These are phyloP conservation scores for Daedalea quercina DNA, from an alignment of 768 basidiomycete species.

Conservation along the genomic window DNA sequence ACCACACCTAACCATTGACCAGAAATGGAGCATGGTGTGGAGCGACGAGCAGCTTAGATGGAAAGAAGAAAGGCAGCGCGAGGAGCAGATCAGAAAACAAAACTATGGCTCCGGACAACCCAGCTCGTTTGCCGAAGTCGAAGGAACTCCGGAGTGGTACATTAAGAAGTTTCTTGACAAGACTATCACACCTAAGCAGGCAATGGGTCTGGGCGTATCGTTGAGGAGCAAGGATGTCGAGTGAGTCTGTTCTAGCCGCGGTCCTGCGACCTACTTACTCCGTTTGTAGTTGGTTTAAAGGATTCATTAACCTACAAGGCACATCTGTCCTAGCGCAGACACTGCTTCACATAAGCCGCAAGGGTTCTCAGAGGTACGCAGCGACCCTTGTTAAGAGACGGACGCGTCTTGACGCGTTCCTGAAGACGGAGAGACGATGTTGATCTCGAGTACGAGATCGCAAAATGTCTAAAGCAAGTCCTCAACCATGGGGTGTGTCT, in stretches of 20 bases:
- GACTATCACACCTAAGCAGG: slow-evolving; percentile 77
- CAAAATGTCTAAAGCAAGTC: slow-evolving; percentile 81
- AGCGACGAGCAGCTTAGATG: slow-evolving; percentile 77
- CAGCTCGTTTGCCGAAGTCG: slow-evolving; percentile 47
- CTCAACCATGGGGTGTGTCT: slow-evolving; percentile 57
- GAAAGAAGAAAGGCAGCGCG: slow-evolving; percentile 62
- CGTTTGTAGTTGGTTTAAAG: slow-evolving; percentile 63
- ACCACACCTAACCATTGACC: slow-evolving; percentile 59
- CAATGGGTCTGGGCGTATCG: slow-evolving; percentile 67
- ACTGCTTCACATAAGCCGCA: slow-evolving; percentile 69
- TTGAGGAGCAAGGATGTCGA: slow-evolving; percentile 75
- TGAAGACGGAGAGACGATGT: slow-evolving; percentile 57
- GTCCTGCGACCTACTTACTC: background rate
- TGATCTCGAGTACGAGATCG: slow-evolving; percentile 77
- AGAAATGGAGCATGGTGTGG: slow-evolving; percentile 90
- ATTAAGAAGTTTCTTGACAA: slow-evolving; percentile 85
- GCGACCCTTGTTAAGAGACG: background rate
- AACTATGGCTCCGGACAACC: slow-evolving; percentile 47
- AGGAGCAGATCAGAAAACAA: slow-evolving; percentile 55
- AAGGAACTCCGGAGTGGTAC: slow-evolving; percentile 88
- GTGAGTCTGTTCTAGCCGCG: slow-evolving; percentile 34
- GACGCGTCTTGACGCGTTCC: slow-evolving; percentile 9
- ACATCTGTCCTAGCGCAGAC: slow-evolving; percentile 78
- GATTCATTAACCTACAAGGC: slow-evolving; percentile 73
- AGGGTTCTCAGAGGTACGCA: slow-evolving; percentile 53